Evolutionary conservation across 2,329 filamentous ascomycete genomes (phyloP).

Genomic region (Trichoderma harzianum): DNA sequence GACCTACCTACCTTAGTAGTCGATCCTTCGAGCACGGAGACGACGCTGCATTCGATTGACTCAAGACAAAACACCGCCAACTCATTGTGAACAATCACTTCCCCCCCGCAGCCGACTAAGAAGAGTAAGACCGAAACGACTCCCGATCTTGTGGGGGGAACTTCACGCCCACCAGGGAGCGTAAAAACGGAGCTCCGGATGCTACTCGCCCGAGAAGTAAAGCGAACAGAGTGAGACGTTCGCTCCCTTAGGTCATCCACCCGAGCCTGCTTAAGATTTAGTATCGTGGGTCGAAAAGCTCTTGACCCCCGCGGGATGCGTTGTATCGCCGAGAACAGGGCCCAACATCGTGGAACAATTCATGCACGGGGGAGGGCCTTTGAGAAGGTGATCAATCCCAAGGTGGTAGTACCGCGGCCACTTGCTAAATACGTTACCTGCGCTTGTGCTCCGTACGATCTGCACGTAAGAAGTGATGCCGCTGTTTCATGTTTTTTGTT

Average conservation of each 20-base stretch:
- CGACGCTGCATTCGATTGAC: background rate
- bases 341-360: background rate
- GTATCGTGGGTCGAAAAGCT: background rate
- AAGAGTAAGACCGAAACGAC: constrained; percentile 8
- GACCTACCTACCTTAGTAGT: background rate
- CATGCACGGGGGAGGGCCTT: background rate
- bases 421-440: background rate
- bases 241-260: background rate
- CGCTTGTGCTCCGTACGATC: background rate
- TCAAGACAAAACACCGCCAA: background rate
- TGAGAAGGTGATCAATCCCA: background rate
- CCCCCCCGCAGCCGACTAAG: background rate
- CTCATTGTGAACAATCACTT: background rate
- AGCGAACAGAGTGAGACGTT: background rate
- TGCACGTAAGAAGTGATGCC: background rate
- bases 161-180: background rate
- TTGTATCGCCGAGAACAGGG: background rate
- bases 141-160: constrained; percentile 10
- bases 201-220: background rate
- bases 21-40: background rate
- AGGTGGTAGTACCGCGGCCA: background rate
- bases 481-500: background rate
- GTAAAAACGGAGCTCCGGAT: background rate
- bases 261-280: background rate
- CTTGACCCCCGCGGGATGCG: constrained; percentile 9